Evolutionary conservation across 176 grass and related monocot genomes (phyloP).

Genomic region (Rhynchospora pubera): DNA sequence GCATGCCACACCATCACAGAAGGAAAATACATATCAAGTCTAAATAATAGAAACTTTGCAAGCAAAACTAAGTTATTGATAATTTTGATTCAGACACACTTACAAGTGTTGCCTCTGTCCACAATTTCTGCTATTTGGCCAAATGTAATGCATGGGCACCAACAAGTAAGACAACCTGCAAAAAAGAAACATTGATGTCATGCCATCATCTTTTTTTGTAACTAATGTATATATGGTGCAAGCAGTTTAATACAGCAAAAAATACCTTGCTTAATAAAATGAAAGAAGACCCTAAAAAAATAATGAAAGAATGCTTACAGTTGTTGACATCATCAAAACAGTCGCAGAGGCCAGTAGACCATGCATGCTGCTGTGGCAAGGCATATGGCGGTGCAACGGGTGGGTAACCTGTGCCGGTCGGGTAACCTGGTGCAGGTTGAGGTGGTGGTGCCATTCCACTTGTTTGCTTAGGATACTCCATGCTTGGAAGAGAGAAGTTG

Average conservation of each 20-base stretch:
- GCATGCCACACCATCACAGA: background rate
- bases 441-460: background rate
- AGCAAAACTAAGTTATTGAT: background rate
- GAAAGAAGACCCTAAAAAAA: too few relatives aligned
- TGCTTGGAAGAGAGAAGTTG: background rate
- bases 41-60: background rate
- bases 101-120: slow-evolving; percentile 44
- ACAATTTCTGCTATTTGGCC: slow-evolving; percentile 60
- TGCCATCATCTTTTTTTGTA: background rate
- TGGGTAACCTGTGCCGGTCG: background rate
- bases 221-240: background rate
- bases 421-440: background rate
- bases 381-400: background rate
- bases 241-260: background rate
- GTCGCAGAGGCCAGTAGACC: slow-evolving; percentile 55
- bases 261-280: background rate
- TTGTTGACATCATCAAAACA: slow-evolving; percentile 35
- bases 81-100: background rate
- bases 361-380: slow-evolving; percentile 5
- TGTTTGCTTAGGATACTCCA: background rate
- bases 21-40: background rate
- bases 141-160: slow-evolving; percentile 68
- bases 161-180: slow-evolving; percentile 47
- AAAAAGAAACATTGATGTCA: background rate
- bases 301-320: background rate